These are phyloP conservation scores for Paecilomyces fulvus DNA, from an alignment of 2,329 filamentous ascomycete species.

Conservation along the genomic window DNA sequence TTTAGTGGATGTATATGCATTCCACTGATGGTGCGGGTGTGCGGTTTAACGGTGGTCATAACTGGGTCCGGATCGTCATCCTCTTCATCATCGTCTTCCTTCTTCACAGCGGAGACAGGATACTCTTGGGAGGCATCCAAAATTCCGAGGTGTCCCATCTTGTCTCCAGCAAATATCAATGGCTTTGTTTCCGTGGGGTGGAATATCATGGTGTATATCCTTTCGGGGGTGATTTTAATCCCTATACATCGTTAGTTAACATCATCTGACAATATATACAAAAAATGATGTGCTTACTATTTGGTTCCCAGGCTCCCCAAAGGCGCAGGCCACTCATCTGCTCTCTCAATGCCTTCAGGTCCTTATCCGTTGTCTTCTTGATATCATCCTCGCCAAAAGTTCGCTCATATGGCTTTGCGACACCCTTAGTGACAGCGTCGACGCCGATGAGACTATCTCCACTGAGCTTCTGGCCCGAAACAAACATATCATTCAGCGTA, in stretches of 20 bases:
- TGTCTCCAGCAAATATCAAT: constrained; percentile 87
- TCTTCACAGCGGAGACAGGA: constrained; percentile 28
- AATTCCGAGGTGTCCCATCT: constrained; percentile 80
- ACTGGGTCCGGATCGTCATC: constrained; percentile 59
- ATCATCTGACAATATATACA: neutral
- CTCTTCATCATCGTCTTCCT: constrained; percentile 61
- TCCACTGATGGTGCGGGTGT: constrained; percentile 77
- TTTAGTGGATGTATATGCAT: constrained; percentile 71
- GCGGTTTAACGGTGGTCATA: constrained; percentile 85
- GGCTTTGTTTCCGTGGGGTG: constrained; percentile 82
- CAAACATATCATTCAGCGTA: constrained; percentile 65
- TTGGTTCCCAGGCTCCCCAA: constrained; percentile 77
- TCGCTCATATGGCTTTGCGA: constrained; percentile 68
- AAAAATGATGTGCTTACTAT: constrained; percentile 45
- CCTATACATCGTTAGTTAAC: constrained; percentile 39
- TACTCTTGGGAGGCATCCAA: constrained; percentile 61
- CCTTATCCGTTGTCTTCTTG: constrained; percentile 67
- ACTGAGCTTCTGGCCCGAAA: constrained; percentile 67
- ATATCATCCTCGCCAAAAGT: constrained; percentile 84
- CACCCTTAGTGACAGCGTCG: constrained; percentile 53
- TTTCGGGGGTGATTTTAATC: constrained; percentile 83
- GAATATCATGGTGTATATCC: constrained; percentile 79
- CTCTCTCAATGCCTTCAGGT: constrained; percentile 62
- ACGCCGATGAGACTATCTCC: constrained; percentile 56
- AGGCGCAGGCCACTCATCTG: constrained; percentile 69